Evolutionary conservation across 2,329 filamentous ascomycete species (phyloP).

Genomic region (Paecilomyces dactylethromorphus): DNA sequence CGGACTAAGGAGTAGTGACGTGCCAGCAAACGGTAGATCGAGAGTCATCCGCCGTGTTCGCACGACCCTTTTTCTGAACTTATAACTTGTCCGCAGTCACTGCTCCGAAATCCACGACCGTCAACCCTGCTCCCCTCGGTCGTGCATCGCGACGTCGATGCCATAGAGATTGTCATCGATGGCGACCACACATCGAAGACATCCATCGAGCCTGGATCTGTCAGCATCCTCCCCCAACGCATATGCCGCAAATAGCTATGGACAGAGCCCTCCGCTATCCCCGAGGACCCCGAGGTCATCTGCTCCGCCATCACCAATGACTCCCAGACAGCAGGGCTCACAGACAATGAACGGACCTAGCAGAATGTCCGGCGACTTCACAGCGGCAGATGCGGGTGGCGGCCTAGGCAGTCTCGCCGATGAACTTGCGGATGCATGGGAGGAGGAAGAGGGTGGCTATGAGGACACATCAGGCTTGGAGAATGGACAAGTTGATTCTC

Average conservation of each 20-base stretch:
- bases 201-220: constrained; percentile 30
- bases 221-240: constrained; percentile 28
- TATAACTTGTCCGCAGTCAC: neutral
- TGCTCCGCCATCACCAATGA: constrained; percentile 31
- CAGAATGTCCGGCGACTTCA: constrained; percentile 34
- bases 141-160: constrained; percentile 8
- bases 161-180: constrained; percentile 23
- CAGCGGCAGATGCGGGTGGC: constrained; percentile 26
- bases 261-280: constrained; percentile 24
- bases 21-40: constrained; percentile 1
- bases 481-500: constrained; percentile 19
- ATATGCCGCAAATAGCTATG: constrained; percentile 23
- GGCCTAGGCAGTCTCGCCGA: constrained; percentile 58
- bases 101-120: neutral
- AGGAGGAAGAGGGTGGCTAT: constrained; percentile 42
- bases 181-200: constrained; percentile 24
- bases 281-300: constrained; percentile 30
- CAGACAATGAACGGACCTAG: constrained; percentile 28
- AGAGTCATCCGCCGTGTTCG: neutral
- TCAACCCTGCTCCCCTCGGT: neutral
- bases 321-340: constrained; percentile 29
- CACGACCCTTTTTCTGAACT: neutral
- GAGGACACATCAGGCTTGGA: constrained; percentile 35
- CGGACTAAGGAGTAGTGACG: neutral
- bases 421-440: constrained; percentile 56